Conservation (phyloP, 169 alveolate species). For the Plasmodium yoelii region DNA sequence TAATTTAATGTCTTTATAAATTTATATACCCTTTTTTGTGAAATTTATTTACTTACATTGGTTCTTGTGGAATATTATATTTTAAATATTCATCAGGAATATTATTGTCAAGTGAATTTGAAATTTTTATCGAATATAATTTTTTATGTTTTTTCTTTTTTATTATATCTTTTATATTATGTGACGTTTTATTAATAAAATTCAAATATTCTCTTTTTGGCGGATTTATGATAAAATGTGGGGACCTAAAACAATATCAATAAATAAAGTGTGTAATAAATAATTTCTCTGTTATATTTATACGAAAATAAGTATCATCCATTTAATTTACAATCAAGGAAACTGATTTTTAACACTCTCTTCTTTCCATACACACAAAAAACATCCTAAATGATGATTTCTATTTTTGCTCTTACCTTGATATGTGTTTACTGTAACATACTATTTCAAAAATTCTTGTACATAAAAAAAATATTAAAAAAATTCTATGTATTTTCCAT, state of each 20-base stretch:
- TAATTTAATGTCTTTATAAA: too few species aligned
- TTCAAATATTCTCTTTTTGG: background rate
- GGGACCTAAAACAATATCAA: background rate
- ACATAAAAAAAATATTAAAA: conserved; percentile 22
- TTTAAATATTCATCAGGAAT: conserved; percentile 66
- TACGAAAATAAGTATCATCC: too few species aligned
- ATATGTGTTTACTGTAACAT: background rate
- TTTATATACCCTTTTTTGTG: too few species aligned
- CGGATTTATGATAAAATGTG: conserved; percentile 3
- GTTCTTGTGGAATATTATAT: conserved; percentile 50
- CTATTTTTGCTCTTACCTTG: too few species aligned
- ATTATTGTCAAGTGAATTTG: background rate
- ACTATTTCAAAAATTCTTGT: conserved; percentile 4
- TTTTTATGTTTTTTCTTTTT: conserved; percentile 7
- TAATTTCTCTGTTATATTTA: too few species aligned
- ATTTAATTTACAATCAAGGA: too few species aligned
- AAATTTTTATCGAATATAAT: conserved; percentile 17
- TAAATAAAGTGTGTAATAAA: too few species aligned
- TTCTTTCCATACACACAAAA: too few species aligned
- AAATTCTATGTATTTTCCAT: conserved; percentile 12
- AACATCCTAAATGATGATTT: too few species aligned
- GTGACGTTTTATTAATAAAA: conserved; percentile 9
- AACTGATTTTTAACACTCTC: too few species aligned
- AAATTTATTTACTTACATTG: conserved; percentile 25
- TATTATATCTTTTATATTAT: background rate